A percentile compares a stretch with the other conserved stretches of the same genome.
Evolutionary conservation across 1,284 basidiomycete genomes (phyloP).

Genomic region (Mycena citricolor): DNA sequence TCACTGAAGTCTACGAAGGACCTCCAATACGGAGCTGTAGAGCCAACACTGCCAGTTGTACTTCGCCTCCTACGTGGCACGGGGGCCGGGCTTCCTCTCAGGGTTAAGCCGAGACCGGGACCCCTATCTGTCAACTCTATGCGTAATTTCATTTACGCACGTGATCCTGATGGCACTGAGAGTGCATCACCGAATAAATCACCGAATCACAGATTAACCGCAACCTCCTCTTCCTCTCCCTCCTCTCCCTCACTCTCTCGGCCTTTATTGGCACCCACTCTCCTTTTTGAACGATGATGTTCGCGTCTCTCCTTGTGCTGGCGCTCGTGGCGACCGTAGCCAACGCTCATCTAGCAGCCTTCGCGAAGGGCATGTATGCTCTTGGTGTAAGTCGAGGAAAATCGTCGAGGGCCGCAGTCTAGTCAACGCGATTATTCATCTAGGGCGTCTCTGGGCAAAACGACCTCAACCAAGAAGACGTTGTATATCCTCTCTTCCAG

Average conservation of each 20-base stretch:
- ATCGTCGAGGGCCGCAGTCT: conserved; percentile 12
- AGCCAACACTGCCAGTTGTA: too few species aligned
- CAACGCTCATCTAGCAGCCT: conserved; percentile 43
- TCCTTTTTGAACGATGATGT: conserved; percentile 14
- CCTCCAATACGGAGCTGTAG: too few species aligned
- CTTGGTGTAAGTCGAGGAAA: conserved; percentile 32
- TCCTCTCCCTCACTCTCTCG: conserved; percentile 9
- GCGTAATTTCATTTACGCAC: too few species aligned
- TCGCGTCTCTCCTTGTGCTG: conserved; percentile 16
- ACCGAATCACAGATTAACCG: too few species aligned
- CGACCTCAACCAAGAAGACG: conserved; percentile 39
- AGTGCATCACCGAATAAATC: too few species aligned
- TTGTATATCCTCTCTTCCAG: conserved; percentile 43
- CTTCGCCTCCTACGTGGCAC: too few species aligned
- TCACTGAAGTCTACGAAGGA: too few species aligned
- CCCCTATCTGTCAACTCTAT: too few species aligned
- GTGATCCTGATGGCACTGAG: too few species aligned
- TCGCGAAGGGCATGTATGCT: conserved; percentile 44
- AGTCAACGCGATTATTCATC: conserved; percentile 12
- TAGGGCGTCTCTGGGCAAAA: conserved; percentile 34
- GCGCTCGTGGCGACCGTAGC: conserved; percentile 23
- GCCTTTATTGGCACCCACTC: conserved; percentile 16
- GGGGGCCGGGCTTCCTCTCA: too few species aligned
- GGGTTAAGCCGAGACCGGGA: too few species aligned
- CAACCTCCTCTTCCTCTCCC: conserved; percentile 5